These are phyloP conservation scores for Lentinula guzmanii DNA, from an alignment of 768 basidiomycete genomes.

Conservation along the genomic window DNA sequence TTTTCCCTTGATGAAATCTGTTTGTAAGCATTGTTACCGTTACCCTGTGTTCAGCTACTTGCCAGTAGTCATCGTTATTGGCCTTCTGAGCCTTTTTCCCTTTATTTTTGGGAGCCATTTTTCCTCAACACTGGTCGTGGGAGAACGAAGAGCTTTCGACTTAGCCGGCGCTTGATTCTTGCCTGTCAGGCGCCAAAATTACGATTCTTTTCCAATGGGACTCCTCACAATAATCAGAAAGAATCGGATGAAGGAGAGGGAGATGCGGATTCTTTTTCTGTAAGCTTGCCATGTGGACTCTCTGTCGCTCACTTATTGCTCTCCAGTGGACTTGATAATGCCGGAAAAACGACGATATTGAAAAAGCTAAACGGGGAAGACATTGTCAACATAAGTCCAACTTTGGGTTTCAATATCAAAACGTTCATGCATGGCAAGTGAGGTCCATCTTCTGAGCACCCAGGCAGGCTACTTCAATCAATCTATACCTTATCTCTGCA, in stretches of 20 bases:
- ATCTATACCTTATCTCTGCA: slow-evolving; percentile 15
- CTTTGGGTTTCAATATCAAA: slow-evolving; percentile 98
- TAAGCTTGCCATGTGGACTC: slow-evolving; percentile 25
- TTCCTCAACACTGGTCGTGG: neutral
- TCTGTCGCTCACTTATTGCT: neutral
- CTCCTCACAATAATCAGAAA: slow-evolving; percentile 96
- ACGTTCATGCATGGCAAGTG: slow-evolving; percentile 90
- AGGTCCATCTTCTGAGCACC: slow-evolving; percentile 15
- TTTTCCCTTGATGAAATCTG: slow-evolving; percentile 45
- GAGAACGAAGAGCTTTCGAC: neutral
- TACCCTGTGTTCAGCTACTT: slow-evolving; percentile 13
- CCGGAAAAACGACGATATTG: slow-evolving; percentile 96
- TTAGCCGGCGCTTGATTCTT: neutral
- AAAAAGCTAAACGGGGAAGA: slow-evolving; percentile 94
- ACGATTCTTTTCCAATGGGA: slow-evolving; percentile 46
- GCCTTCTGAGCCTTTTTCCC: slow-evolving; percentile 84
- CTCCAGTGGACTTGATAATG: slow-evolving; percentile 90
- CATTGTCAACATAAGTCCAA: slow-evolving; percentile 83
- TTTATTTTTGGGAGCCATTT: slow-evolving; percentile 61
- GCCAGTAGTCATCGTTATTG: slow-evolving; percentile 85
- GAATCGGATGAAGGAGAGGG: slow-evolving; percentile 90
- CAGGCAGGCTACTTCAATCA: neutral
- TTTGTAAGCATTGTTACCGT: too few relatives aligned
- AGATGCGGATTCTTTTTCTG: slow-evolving; percentile 96
- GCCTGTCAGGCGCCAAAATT: too few relatives aligned